Percentiles rank a stretch among this genome's conserved stretches.
These are phyloP conservation scores for Colletotrichum tamarilloi DNA, from an alignment of 2,329 filamentous ascomycete species.

Conservation along the genomic window DNA sequence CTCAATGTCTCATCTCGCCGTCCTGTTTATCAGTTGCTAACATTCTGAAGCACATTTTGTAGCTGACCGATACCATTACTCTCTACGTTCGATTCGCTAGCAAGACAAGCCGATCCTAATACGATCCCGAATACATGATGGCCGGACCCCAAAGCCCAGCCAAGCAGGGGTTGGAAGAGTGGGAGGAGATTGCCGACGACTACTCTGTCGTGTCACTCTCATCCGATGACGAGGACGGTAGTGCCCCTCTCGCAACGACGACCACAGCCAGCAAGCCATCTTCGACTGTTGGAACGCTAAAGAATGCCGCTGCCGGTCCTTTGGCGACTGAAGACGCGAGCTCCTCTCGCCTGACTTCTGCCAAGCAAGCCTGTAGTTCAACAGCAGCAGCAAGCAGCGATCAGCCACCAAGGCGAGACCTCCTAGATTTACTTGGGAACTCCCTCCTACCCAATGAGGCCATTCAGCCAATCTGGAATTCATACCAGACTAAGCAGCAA, in stretches of 20 bases:
- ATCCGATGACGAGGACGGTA: slow-evolving; percentile 32
- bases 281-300: not conserved
- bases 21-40: not conserved
- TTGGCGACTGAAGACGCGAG: not conserved
- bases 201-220: slow-evolving; percentile 42
- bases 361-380: not conserved
- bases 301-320: not conserved
- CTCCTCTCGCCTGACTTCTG: not conserved
- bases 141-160: not conserved
- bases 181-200: slow-evolving; percentile 41
- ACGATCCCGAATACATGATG: not conserved
- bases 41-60: not conserved
- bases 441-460: not conserved
- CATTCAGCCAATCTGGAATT: not conserved
- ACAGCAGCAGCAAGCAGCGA: not conserved
- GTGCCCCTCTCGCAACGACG: not conserved
- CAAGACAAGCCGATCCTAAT: too few relatives aligned
- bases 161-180: slow-evolving; percentile 36
- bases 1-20: not conserved
- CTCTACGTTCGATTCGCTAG: not conserved
- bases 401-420: not conserved
- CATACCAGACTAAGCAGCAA: not conserved
- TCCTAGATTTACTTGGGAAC: not conserved
- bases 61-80: not conserved
- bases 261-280: not conserved